phyloP scores from a whole-genome alignment of 768 basidiomycete species.

The Pisolithus sp. region DNA sequence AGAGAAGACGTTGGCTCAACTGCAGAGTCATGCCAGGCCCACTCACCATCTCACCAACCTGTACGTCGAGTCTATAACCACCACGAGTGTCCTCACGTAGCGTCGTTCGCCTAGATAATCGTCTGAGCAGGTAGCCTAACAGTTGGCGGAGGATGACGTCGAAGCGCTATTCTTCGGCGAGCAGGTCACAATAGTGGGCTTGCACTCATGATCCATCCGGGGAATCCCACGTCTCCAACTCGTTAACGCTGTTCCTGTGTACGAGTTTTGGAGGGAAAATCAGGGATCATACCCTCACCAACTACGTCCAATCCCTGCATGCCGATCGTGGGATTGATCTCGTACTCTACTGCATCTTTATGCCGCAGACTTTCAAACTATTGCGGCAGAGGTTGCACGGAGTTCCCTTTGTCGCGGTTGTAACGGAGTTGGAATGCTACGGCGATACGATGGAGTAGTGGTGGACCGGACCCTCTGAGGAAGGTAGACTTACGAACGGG shows the following conservation, averaged over 20 bases:
- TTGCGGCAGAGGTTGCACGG: not conserved
- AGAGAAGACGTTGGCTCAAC: too few relatives aligned
- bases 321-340: constrained; percentile 13
- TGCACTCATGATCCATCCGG: too few relatives aligned
- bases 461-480: constrained; percentile 16
- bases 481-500: constrained; percentile 20
- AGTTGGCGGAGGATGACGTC: too few relatives aligned
- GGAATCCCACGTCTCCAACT: too few relatives aligned
- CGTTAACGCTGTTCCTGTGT: constrained; percentile 8
- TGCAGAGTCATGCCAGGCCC: too few relatives aligned
- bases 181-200: too few relatives aligned
- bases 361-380: not conserved
- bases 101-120: too few relatives aligned
- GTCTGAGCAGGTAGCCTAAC: too few relatives aligned
- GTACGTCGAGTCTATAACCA: too few relatives aligned
- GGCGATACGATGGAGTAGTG: constrained; percentile 23
- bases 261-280: constrained; percentile 13
- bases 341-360: constrained; percentile 17
- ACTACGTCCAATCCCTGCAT: constrained; percentile 13
- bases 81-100: too few relatives aligned
- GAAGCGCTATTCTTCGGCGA: too few relatives aligned
- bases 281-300: constrained; percentile 7
- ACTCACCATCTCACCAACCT: too few relatives aligned
- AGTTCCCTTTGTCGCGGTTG: constrained; percentile 31
- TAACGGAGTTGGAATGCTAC: constrained; percentile 33